Percentiles rank a stretch among this genome's conserved stretches.
Evolutionary conservation across 495 filamentous ascomycete species (phyloP).

Genomic region (Aspergillus baeticus): DNA sequence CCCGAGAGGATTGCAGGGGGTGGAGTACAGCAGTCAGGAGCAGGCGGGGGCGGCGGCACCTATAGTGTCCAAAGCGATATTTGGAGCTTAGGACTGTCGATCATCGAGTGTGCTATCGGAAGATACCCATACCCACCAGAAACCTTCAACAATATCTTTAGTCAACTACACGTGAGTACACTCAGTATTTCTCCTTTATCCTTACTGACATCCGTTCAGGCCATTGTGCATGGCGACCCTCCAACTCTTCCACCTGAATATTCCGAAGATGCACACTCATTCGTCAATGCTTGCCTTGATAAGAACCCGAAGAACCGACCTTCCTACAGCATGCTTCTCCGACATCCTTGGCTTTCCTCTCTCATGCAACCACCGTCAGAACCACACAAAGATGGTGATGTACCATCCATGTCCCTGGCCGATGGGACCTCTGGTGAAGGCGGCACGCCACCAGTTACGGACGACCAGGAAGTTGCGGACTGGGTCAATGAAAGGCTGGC

Average conservation of each 20-base stretch:
- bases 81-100: conserved; percentile 90
- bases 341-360: conserved; percentile 82
- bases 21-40: conserved; percentile 72
- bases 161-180: conserved; percentile 85
- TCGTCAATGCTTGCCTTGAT: conserved; percentile 86
- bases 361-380: conserved; percentile 84
- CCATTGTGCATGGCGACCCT: conserved; percentile 94
- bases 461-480: conserved; percentile 75
- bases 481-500: conserved; percentile 80
- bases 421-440: conserved; percentile 38
- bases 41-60: conserved; percentile 72
- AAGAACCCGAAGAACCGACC: conserved; percentile 89
- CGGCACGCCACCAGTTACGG: conserved; percentile 42
- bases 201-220: conserved; percentile 52
- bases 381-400: conserved; percentile 65
- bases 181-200: background rate
- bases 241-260: conserved; percentile 82
- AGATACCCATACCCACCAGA: conserved; percentile 97
- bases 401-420: conserved; percentile 30
- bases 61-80: conserved; percentile 99
- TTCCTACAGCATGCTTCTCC: conserved; percentile 82
- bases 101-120: conserved; percentile 96
- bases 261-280: conserved; percentile 77
- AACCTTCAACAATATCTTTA: conserved; percentile 98
- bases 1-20: conserved; percentile 91